Evolutionary conservation across 2,329 filamentous ascomycete species (phyloP), one percentile per base, ranked within the genome.

Genomic region (Diatrype stigma): DNA sequence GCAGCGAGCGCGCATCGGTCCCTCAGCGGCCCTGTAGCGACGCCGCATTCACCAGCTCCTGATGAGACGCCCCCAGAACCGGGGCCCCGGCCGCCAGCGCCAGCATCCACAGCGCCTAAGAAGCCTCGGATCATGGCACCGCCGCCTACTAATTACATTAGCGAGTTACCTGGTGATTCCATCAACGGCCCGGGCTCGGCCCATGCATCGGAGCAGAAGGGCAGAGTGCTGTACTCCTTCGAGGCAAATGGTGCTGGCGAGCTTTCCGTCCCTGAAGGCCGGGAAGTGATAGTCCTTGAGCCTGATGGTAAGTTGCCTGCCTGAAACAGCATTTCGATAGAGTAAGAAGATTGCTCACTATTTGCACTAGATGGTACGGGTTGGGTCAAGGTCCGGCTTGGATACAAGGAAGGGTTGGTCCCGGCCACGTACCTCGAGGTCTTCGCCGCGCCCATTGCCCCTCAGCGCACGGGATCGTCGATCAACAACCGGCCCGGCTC

Each of bases 141-240:
- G 12, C 94, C 94, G 4, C 94, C 94, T 5, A 66, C 85, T 6
- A 81, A 89, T 30, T 97, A 96, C 64, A 78, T 94, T 54, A 87
- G 82, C 56, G 81, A 87, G 54, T 69, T 85, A 35, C 81, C 86
- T 5, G 77, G 81, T 60, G 71, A 72, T 63, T 56, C 73, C 16
- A 64, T 72, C 0, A 79, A 79, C 52, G 77, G 74, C 11, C 67
- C 67, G 2, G 64, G 67, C 8, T 65, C 54, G 7, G 46, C 50
- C 17, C 62, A 60, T 47, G 38, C 67, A 19, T 54, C 76, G 50
- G 82, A 87, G 62, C 85, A 84, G 56, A 87, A 79, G 66, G 93
- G 89, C 45, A 95, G 86, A 70, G 96, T 97, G 92, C 61, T 96
- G 1, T 99, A 96, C 65, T 62, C 81, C 0, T 99, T 96, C 63